Evolutionary conservation across 345 rosid species (phyloP).

Genomic region (Melaleuca alternifolia): DNA sequence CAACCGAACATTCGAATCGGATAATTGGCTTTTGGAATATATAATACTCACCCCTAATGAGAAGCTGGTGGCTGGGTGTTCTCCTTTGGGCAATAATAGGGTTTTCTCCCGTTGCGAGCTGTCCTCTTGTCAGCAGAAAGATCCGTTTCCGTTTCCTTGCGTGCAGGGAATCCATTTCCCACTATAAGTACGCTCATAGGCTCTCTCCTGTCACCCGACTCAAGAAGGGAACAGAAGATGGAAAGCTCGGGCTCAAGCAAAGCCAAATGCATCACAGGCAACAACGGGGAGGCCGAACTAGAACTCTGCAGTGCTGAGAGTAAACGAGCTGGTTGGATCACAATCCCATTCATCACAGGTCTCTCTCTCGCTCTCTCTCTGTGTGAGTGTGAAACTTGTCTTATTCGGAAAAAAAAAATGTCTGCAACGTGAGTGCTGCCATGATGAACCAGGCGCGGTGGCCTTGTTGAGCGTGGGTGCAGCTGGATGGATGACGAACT

Average conservation of each 20-base stretch:
- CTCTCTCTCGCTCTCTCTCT: neutral
- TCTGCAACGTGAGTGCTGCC: neutral
- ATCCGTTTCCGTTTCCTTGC: too few relatives aligned
- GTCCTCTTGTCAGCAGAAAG: too few relatives aligned
- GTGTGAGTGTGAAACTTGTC: neutral
- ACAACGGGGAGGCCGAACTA: neutral
- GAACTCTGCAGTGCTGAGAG: neutral
- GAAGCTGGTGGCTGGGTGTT: too few relatives aligned
- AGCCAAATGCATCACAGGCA: neutral
- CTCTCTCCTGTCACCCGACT: neutral
- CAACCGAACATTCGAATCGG: too few relatives aligned
- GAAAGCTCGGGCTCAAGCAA: neutral
- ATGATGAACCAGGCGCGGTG: neutral
- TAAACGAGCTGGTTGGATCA: constrained; percentile 34
- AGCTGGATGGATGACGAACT: constrained; percentile 24
- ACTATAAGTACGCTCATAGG: neutral
- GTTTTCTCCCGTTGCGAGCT: too few relatives aligned
- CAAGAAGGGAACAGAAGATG: neutral
- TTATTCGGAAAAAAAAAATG: neutral
- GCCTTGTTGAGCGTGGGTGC: neutral
- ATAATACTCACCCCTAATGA: too few relatives aligned
- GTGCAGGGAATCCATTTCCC: too few relatives aligned
- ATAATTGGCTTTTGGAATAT: too few relatives aligned
- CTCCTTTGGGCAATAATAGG: too few relatives aligned
- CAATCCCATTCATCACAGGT: constrained; percentile 47